Percentiles rank a stretch among this genome's conserved stretches.
Evolutionary conservation across 345 rosid species (phyloP).

Genomic region (Kandelia obovata): DNA sequence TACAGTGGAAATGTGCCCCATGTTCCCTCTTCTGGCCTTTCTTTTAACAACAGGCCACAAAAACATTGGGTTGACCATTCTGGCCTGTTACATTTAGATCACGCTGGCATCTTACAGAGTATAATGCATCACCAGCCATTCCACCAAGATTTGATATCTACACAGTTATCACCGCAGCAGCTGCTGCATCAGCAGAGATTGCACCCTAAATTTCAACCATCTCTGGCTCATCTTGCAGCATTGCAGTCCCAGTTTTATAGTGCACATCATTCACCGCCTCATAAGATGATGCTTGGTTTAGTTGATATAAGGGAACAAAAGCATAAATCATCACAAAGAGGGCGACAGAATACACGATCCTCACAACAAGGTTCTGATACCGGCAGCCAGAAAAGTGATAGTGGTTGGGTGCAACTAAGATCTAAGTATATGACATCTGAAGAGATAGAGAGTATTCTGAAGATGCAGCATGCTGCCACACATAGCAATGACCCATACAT

Average conservation of each 20-base stretch:
- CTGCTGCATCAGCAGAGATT: slow-evolving; percentile 57
- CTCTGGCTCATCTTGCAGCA: slow-evolving; percentile 70
- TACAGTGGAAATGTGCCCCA: slow-evolving; percentile 62
- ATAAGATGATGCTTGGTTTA: slow-evolving; percentile 49
- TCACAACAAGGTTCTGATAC: slow-evolving; percentile 72
- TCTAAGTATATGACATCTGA: slow-evolving; percentile 95
- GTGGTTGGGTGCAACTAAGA: slow-evolving; percentile 58
- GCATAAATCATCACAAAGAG: slow-evolving; percentile 62
- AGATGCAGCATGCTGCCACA: slow-evolving; percentile 91
- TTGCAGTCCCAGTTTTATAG: slow-evolving; percentile 67
- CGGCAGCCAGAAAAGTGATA: slow-evolving; percentile 78
- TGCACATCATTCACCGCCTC: slow-evolving; percentile 57
- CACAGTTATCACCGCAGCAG: slow-evolving; percentile 57
- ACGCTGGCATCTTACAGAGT: slow-evolving; percentile 57
- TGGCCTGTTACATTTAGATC: slow-evolving; percentile 68
- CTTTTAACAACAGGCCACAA: slow-evolving; percentile 64
- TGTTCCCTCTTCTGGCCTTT: slow-evolving; percentile 56
- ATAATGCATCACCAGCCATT: slow-evolving; percentile 68
- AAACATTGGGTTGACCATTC: slow-evolving; percentile 77
- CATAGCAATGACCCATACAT: slow-evolving; percentile 81
- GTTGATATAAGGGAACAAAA: slow-evolving; percentile 62
- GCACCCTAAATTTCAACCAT: slow-evolving; percentile 49
- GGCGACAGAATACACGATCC: slow-evolving; percentile 51
- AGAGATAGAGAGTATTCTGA: slow-evolving; percentile 93
- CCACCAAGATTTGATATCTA: slow-evolving; percentile 54